phyloP scores from a whole-genome alignment of 805 yeast genomes.

The Zygosaccharomyces kombuchaensis region DNA sequence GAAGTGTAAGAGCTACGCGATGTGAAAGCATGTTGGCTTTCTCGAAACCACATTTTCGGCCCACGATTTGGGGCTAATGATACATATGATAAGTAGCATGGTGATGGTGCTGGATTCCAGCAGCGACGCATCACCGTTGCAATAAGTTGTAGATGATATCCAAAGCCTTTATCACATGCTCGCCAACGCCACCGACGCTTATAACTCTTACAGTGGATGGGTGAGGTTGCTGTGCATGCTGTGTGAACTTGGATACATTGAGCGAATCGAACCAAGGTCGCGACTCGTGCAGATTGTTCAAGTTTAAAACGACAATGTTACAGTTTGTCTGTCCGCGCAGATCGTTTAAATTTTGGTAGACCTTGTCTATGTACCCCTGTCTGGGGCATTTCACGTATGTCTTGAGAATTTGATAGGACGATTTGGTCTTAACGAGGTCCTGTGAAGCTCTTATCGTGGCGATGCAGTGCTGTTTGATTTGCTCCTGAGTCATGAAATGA shows the following conservation, averaged over 20 bases:
- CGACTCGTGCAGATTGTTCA: conserved; percentile 35
- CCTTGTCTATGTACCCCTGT: conserved; percentile 26
- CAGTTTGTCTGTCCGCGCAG: conserved; percentile 33
- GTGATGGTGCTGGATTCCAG: background rate
- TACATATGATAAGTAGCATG: background rate
- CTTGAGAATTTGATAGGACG: conserved; percentile 33
- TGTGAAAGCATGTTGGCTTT: background rate
- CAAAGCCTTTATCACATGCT: conserved; percentile 29
- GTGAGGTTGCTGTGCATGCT: conserved; percentile 24
- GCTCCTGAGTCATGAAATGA: conserved; percentile 27
- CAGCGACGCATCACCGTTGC: background rate
- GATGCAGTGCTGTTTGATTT: conserved; percentile 30
- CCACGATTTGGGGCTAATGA: background rate
- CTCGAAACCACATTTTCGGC: background rate
- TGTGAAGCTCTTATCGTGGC: conserved; percentile 28
- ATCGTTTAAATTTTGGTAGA: conserved; percentile 29
- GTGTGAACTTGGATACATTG: conserved; percentile 23
- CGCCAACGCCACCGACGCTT: conserved; percentile 34
- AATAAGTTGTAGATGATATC: conserved; percentile 17
- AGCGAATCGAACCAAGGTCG: conserved; percentile 30
- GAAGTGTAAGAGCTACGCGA: background rate
- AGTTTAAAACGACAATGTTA: conserved; percentile 32
- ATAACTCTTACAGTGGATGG: conserved; percentile 32
- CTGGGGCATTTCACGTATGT: conserved; percentile 33
- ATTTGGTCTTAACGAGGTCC: conserved; percentile 24